These are phyloP conservation scores for Podaxis sp. DNA, from an alignment of 768 basidiomycete species.

Conservation along the genomic window DNA sequence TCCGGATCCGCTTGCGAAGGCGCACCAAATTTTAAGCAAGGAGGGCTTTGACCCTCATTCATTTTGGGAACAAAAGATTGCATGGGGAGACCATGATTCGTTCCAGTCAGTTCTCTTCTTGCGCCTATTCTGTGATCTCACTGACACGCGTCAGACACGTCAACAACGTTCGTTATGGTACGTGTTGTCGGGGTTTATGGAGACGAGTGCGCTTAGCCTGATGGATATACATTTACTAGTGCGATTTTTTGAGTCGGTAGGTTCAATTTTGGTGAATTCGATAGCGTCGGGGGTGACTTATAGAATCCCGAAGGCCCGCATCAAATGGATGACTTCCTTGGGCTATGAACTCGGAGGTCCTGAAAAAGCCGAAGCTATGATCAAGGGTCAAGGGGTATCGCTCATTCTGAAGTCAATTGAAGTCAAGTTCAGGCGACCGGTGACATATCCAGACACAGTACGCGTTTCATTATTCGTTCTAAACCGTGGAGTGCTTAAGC, in stretches of 20 bases:
- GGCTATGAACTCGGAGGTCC: slow-evolving; percentile 61
- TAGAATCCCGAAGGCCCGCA: slow-evolving; percentile 53
- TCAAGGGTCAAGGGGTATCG: slow-evolving; percentile 63
- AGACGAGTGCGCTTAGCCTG: not conserved
- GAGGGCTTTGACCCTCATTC: slow-evolving; percentile 59
- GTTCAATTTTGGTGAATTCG: slow-evolving; percentile 17
- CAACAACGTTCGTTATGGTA: slow-evolving; percentile 75
- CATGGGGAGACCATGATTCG: slow-evolving; percentile 78
- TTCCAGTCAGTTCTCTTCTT: slow-evolving; percentile 55
- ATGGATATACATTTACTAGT: slow-evolving; percentile 31
- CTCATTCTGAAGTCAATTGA: slow-evolving; percentile 72
- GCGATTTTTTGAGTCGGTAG: slow-evolving; percentile 69
- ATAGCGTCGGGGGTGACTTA: slow-evolving; percentile 2
- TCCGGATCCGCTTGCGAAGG: slow-evolving; percentile 31
- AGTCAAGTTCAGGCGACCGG: slow-evolving; percentile 66
- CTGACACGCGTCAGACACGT: slow-evolving; percentile 52
- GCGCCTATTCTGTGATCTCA: not conserved
- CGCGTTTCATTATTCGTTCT: slow-evolving; percentile 26
- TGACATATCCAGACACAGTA: slow-evolving; percentile 76
- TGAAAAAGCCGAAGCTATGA: slow-evolving; percentile 51
- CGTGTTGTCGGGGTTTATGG: slow-evolving; percentile 16
- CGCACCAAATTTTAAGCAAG: slow-evolving; percentile 36
- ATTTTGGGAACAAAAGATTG: slow-evolving; percentile 78
- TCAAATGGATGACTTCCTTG: slow-evolving; percentile 61
- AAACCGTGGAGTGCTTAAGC: slow-evolving; percentile 24